Evolutionary conservation across 164 flowering plant species (phyloP).

Genomic region (Macadamia integrifolia): DNA sequence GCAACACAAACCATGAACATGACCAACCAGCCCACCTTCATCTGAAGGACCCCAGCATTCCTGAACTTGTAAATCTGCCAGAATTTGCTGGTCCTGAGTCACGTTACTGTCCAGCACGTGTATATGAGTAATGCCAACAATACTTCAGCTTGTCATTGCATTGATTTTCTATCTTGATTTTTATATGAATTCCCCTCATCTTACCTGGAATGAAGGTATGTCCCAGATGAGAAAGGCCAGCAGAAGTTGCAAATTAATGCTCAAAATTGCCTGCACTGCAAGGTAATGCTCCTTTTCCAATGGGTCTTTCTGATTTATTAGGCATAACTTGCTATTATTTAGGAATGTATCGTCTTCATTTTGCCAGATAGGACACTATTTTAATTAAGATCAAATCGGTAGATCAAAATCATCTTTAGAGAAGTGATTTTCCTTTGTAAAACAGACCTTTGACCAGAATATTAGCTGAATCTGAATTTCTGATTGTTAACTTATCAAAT

Average conservation of each 20-base stretch:
- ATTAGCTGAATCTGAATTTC: too few relatives aligned
- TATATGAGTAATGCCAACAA: slow-evolving; percentile 67
- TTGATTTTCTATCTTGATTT: neutral
- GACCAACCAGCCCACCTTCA: slow-evolving; percentile 93
- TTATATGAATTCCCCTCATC: neutral
- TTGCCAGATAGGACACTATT: too few relatives aligned
- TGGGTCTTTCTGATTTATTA: too few relatives aligned
- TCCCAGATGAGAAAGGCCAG: slow-evolving; percentile 54
- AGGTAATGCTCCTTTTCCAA: slow-evolving; percentile 38
- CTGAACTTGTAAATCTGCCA: slow-evolving; percentile 72
- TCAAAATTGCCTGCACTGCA: slow-evolving; percentile 95
- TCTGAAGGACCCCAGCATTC: slow-evolving; percentile 63
- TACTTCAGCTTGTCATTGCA: slow-evolving; percentile 8
- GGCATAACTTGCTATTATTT: too few relatives aligned
- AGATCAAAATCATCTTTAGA: too few relatives aligned
- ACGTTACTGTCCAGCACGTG: slow-evolving; percentile 96
- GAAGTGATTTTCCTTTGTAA: too few relatives aligned
- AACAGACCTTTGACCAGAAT: too few relatives aligned
- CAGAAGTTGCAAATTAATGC: slow-evolving; percentile 86
- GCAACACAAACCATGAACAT: slow-evolving; percentile 96
- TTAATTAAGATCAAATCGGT: too few relatives aligned
- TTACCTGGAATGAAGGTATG: slow-evolving; percentile 42
- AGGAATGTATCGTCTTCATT: neutral
- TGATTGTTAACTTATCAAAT: too few relatives aligned
- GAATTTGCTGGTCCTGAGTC: slow-evolving; percentile 86